Base-by-base conservation (phyloP, 2,329 filamentous ascomycete species). In the Pseudopyricularia cyperi region DNA sequence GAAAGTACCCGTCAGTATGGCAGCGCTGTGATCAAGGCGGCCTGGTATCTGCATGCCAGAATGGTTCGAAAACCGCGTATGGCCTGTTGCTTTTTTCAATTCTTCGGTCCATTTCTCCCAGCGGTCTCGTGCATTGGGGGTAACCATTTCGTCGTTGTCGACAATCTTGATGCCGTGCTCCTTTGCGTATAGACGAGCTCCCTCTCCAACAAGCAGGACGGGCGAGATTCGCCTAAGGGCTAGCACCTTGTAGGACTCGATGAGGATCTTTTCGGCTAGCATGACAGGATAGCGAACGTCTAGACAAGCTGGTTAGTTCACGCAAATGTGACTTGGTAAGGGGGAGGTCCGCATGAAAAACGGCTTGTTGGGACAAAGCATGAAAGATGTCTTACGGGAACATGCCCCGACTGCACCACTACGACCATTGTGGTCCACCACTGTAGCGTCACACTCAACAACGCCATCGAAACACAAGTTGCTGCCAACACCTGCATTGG, bases 401-500 rank as follows among this genome's bases (percentile, higher is more conserved):
- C 93, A 88, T 44, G 93, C 91, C 58, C 93, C 94, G 58, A 89
- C 94, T 42, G 89, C 93, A 58, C 93, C 93, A 65, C 91, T 97
- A 57, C 89, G 82, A 42, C 94, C 93, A 50, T 84, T 72, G 64
- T 97, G 87, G 62, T 98, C 90, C 39, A 98, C 86, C 52, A 98
- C 79, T 0, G 89, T 90, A 52, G 93, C 93, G 71, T 98, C 93
- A 59, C 90, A 94, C 66, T 98, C 93, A 12, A 97, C 93, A 1
- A 82, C 79, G 1, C 93, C 93, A 59, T 96, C 85, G 56, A 95
- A 87, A 46, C 88, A 84, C 24, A 98, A 72, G 61, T 98, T 98
- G 68, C 93, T 98, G 47, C 94, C 93, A 64, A 87, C 97, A 0
- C 93, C 93, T 35, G 91, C 87, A 65, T 98, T 98, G 34, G 94